Conservation (phyloP, 495 filamentous ascomycete species). For the Daldinia grandis region DNA sequence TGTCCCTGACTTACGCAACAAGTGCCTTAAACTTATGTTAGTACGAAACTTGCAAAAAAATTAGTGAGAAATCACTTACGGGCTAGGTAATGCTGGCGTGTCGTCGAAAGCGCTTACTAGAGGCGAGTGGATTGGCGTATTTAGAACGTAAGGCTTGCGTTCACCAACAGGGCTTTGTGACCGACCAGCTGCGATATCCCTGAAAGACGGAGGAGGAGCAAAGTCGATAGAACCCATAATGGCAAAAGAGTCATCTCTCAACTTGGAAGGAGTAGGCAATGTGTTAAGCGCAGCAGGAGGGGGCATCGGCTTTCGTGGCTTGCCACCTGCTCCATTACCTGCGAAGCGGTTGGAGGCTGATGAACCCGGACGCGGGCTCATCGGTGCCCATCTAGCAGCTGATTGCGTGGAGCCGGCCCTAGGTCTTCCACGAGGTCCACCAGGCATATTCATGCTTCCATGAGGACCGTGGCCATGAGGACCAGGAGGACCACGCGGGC, state of each 20-base stretch:
- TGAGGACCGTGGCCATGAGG: constrained; percentile 53
- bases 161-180: constrained; percentile 85
- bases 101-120: constrained; percentile 88
- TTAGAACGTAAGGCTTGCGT: constrained; percentile 73
- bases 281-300: constrained; percentile 77
- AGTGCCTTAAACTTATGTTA: constrained; percentile 64
- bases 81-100: constrained; percentile 83
- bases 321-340: constrained; percentile 27
- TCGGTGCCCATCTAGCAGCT: constrained; percentile 41
- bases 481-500: constrained; percentile 48
- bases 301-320: constrained; percentile 68
- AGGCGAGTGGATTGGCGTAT: constrained; percentile 74
- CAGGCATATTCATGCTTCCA: constrained; percentile 48
- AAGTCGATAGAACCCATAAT: constrained; percentile 78
- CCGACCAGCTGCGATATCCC: constrained; percentile 73
- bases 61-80: constrained; percentile 68
- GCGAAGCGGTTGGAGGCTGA: constrained; percentile 66
- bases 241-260: constrained; percentile 84
- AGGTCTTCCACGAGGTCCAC: constrained; percentile 49
- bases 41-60: neutral
- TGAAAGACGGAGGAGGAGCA: constrained; percentile 77
- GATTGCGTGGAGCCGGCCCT: constrained; percentile 57
- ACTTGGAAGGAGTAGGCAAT: constrained; percentile 84
- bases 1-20: constrained; percentile 86
- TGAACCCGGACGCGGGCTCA: constrained; percentile 67